Conservation (phyloP, 106 monocot genomes). For the Acorus calamus region DNA sequence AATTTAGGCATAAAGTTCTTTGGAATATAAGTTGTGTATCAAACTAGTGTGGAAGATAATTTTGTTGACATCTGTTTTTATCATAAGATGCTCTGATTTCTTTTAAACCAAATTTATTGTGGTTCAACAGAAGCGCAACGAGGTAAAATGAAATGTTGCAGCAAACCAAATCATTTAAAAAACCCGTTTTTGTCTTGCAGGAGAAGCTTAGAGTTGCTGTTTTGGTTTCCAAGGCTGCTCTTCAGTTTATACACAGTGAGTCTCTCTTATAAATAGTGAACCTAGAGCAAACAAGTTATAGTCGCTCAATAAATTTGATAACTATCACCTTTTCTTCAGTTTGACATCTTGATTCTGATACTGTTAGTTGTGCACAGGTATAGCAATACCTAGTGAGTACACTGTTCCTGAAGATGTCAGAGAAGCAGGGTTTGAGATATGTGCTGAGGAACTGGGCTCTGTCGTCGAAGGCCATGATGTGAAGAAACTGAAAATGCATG, state of each 20-base stretch:
- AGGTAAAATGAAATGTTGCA: too few species aligned
- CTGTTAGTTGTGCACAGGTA: slow-evolving; percentile 13
- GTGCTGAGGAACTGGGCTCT: slow-evolving; percentile 53
- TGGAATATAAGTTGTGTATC: too few species aligned
- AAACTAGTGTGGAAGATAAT: too few species aligned
- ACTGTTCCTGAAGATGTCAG: slow-evolving; percentile 44
- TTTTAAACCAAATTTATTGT: too few species aligned
- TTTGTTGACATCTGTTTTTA: too few species aligned
- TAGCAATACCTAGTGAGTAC: slow-evolving; percentile 31
- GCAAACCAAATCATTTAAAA: too few species aligned
- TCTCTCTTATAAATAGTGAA: too few species aligned
- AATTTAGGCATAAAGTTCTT: too few species aligned
- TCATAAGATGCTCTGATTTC: too few species aligned
- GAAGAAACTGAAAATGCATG: slow-evolving; percentile 46
- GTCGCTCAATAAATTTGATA: too few species aligned
- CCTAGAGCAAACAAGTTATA: too few species aligned
- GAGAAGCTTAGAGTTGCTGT: slow-evolving; percentile 51
- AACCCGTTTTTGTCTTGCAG: slow-evolving; percentile 4
- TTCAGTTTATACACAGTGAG: slow-evolving; percentile 42
- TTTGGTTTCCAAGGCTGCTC: slow-evolving; percentile 44
- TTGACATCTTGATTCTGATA: not conserved
- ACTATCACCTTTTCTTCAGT: not conserved
- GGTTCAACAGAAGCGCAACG: too few species aligned
- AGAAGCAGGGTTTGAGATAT: slow-evolving; percentile 55
- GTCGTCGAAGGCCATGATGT: slow-evolving; percentile 60